Evolutionary conservation across 2,329 filamentous ascomycete genomes (phyloP), one percentile per base, ranked within the genome.

Genomic region (Onygenales sp.): DNA sequence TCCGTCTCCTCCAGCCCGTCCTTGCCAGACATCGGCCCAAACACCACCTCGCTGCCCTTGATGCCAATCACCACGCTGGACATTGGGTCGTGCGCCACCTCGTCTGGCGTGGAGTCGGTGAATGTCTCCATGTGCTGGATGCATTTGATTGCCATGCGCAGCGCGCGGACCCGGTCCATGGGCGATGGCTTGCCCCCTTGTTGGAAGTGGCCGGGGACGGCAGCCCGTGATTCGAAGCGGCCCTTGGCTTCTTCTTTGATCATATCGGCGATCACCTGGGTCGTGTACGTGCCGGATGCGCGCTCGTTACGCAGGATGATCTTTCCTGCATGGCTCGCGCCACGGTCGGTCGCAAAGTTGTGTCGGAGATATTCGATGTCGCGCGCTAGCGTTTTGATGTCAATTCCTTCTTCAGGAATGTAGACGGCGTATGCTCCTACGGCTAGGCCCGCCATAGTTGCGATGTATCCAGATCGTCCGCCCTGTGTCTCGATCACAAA

Each of bases 401-500:
- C 87, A 71, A 98, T 89, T 6, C 93, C 93, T 72, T 98, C 90
- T 71, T 98, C 93, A 1, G 93, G 93, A 5, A 92, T 97, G 72
- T 98, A 98, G 10, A 97, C 91, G 1, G 92, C 91, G 11, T 87
- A 80, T 7, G 93, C 93, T 53, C 93, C 93, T 13, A 97, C 89
- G n/a, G 86, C 84, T 11, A 98, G 82, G 49, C 92, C 93, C 11
- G 87, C 90, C 53, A 96, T 80, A 0, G 89, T 95, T 32, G 92
- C 92, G 55, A 97, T 82, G 71, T 97, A 98, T 17, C 93, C 93
- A 4, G 89, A 96, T 54, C 88, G 85, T 38, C 93, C 93, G 63
- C 93, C 93, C 74, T 98, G 93, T 0, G 93, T 97, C 74, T 98
- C 93, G 52, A 98, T 92, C 51, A 98, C 91, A 72, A 98, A 98